Evolutionary conservation across 2,329 filamentous ascomycete genomes (phyloP), one percentile per base, ranked within the genome.

Genomic region (Calonectria montana): DNA sequence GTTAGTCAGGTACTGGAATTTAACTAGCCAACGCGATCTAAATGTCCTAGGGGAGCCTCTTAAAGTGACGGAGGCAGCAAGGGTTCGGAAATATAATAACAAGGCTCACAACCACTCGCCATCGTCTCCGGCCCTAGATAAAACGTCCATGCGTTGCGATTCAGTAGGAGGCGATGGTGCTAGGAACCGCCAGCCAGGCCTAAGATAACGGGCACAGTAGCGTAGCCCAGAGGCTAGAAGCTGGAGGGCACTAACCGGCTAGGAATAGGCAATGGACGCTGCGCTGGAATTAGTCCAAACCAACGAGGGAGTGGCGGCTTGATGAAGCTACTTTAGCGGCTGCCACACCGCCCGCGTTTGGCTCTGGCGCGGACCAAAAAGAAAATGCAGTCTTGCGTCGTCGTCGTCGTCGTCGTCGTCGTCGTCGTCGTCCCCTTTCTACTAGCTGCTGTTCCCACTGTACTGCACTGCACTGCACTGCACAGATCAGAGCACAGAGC

Each of bases 321-420:
- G 21, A 59, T 21, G 59, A 74, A 62, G 72, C 75, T 71, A 72
- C 64, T 18, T 63, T 74, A 73, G 69, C 75, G 71, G 65, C 65
- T 75, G 71, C 71, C 74, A 78, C 76, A 78, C 77, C 77, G 77
- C 76, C 76, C 75, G 77, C 77, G 75, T 73, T 76, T 77, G 76
- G 62, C 55, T 69, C 69, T 79, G 69, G 71, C 72, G 74, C 71
- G 57, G 62, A 29, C 74, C 72, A 69, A 78, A 72, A 78, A 77
- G 70, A 72, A 76, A 78, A 57, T 65, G 21, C 39, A 55, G 61
- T 50, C 67, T 31, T 45, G 53, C 53, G 18, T 25, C 35, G 21
- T 27, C 31, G 50, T 29, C 50, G 18, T 55, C n/a, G n/a, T n/a
- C n/a, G n/a, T n/a, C n/a, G n/a, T n/a, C n/a, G n/a, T n/a, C n/a